A percentile compares a stretch with the other conserved stretches of the same genome.
These are phyloP conservation scores for Tagetes erecta DNA, from an alignment of 129 eudicot species.

Conservation along the genomic window DNA sequence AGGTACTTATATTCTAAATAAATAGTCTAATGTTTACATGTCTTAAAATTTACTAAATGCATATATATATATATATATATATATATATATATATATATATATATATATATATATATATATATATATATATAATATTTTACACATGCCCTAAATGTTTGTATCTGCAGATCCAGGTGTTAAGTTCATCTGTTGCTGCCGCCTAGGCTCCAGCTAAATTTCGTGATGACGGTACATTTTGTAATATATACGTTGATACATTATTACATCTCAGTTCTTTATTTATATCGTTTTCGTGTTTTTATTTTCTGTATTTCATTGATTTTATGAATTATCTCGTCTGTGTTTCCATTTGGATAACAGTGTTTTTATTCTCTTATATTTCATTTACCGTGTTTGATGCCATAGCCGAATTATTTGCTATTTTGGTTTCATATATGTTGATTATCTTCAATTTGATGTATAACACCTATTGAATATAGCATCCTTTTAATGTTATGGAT, in stretches of 20 bases:
- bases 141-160: conserved; percentile 17
- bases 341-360: neutral
- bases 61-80: no score
- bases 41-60: conserved; percentile 3
- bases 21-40: neutral
- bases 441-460: neutral
- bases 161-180: conserved; percentile 42
- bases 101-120: no score
- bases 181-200: conserved; percentile 33
- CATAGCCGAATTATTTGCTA: neutral
- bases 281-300: neutral
- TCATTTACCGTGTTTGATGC: neutral
- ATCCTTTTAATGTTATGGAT: neutral
- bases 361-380: conserved; percentile 6
- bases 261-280: conserved; percentile 17
- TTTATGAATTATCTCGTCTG: conserved; percentile 13
- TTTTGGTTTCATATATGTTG: neutral
- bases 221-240: conserved; percentile 33
- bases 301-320: conserved; percentile 6
- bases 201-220: conserved; percentile 6
- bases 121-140: neutral
- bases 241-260: conserved; percentile 22
- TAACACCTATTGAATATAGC: neutral
- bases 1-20: conserved; percentile 26
- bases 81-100: no score